Evolutionary conservation across 257 asterid species (phyloP), one percentile per base, ranked within the genome.

Genomic region (Nicotiana otophora): DNA sequence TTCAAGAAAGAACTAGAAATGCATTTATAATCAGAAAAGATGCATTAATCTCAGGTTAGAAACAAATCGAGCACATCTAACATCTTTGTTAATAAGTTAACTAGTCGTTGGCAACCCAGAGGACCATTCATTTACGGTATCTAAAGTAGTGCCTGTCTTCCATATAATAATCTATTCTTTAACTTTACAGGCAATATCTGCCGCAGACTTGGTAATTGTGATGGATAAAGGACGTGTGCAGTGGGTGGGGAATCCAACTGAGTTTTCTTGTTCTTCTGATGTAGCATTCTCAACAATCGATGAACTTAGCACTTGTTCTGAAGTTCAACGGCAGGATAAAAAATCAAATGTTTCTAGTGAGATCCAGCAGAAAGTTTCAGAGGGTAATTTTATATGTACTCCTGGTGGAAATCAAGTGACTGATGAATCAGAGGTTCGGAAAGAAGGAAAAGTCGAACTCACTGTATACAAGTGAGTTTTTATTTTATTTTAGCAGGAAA

Each of bases 371-470:
- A 86, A 86, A 77, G 82, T 82, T 9, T 87, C 81, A 78, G 96
- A 91, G 77, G 82, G 80, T 62, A 98, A 87, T 72, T 66, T 65
- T 51, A 48, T 84, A 76, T 78, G 87, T 78, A 84, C 83, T 83
- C 82, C 89, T 10, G 88, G 60, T 57, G 97, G 84, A 84, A 89
- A 84, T 75, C 89, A 88, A 72, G 95, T 85, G 68, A 82, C 85
- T 26, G 54, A 86, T 70, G 98, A 92, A 87, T 91, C 78, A 67
- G 98, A 96, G 90, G 33, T 80, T 48, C 90, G 99, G 84, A 94
- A 96, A 86, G 98, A 93, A 80, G 98, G 98, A 83, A 93, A 91
- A 84, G 99, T 96, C 68, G 99, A 94, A 82, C 83, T 86, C 28
- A 83, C 81, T 67, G 98, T 93, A 16, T 94, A 93, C 92, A 94